phyloP scores from a whole-genome alignment of 768 basidiomycete genomes.

The Trametes coccinea region DNA sequence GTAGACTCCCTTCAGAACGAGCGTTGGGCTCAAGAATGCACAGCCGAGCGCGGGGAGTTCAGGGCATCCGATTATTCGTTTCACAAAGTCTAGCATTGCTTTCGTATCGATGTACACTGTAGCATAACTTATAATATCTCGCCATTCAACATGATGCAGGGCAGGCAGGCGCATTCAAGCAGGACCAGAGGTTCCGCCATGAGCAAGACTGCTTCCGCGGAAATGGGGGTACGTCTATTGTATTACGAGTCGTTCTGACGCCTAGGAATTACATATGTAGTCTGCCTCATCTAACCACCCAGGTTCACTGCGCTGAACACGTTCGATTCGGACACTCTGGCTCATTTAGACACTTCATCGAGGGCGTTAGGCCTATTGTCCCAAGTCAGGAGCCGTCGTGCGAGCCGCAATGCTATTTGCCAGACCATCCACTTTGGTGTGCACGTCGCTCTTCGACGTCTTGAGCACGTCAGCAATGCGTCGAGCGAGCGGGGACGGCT shows the following conservation, averaged over 20 bases:
- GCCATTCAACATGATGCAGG: not conserved
- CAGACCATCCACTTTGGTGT: slow-evolving; percentile 22
- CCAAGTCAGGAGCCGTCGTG: slow-evolving; percentile 12
- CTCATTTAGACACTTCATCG: slow-evolving; percentile 17
- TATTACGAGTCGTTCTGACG: too few relatives aligned
- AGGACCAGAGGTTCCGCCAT: too few relatives aligned
- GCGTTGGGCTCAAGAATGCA: too few relatives aligned
- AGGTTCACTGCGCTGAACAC: too few relatives aligned
- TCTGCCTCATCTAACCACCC: too few relatives aligned
- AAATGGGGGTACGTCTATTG: too few relatives aligned
- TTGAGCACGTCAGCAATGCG: slow-evolving; percentile 46
- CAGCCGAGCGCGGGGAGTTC: not conserved
- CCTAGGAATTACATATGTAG: too few relatives aligned
- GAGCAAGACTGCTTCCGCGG: too few relatives aligned
- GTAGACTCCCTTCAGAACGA: too few relatives aligned
- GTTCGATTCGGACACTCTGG: too few relatives aligned
- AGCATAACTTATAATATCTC: slow-evolving; percentile 6
- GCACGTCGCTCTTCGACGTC: slow-evolving; percentile 22
- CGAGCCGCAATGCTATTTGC: slow-evolving; percentile 25
- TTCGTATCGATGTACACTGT: not conserved
- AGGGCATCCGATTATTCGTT: not conserved
- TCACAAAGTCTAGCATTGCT: slow-evolving; percentile 10
- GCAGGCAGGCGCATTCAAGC: too few relatives aligned
- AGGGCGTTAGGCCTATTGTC: slow-evolving; percentile 21
- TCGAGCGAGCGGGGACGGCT: slow-evolving; percentile 54